Percentiles rank a stretch among this genome's conserved stretches.
Conservation (phyloP, 2,329 filamentous ascomycete species). For the Byssoonygena ceratinophila region DNA sequence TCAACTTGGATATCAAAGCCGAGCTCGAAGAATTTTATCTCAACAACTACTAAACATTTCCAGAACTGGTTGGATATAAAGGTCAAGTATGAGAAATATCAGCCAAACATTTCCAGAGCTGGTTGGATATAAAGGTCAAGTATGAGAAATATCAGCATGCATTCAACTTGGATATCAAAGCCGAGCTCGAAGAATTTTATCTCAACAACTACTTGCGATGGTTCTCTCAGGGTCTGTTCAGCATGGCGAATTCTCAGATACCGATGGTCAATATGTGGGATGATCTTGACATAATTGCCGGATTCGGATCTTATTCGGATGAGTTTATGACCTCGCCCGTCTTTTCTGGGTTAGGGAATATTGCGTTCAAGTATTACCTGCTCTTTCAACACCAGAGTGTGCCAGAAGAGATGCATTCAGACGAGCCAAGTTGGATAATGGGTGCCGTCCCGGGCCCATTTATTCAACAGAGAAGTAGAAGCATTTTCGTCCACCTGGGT, state of each 20-base stretch:
- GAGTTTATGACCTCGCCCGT: conserved; percentile 85
- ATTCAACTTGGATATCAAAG: conserved; percentile 71
- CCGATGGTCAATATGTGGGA: conserved; percentile 98
- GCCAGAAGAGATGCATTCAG: conserved; percentile 62
- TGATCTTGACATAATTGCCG: conserved; percentile 85
- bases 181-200: conserved; percentile 81
- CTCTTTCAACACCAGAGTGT: conserved; percentile 95
- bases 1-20: conserved; percentile 70
- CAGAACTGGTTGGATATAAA: conserved; percentile 73
- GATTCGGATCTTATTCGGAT: conserved; percentile 85
- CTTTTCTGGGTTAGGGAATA: conserved; percentile 76
- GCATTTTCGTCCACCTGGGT: conserved; percentile 74
- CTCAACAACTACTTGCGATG: conserved; percentile 81
- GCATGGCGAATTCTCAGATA: conserved; percentile 86
- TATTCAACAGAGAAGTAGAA: conserved; percentile 75
- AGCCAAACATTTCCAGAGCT: conserved; percentile 65
- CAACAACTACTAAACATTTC: conserved; percentile 74
- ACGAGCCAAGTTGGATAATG: conserved; percentile 86
- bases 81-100: conserved; percentile 68
- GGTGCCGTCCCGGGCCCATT: conserved; percentile 75
- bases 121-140: conserved; percentile 71
- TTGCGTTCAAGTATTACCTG: conserved; percentile 98
- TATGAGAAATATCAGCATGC: conserved; percentile 66
- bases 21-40: conserved; percentile 85
- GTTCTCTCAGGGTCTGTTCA: conserved; percentile 92